Percentiles rank a stretch among this genome's conserved stretches.
These are phyloP conservation scores for Daldinia sp. DNA, from an alignment of 2,329 filamentous ascomycete species.

Conservation along the genomic window DNA sequence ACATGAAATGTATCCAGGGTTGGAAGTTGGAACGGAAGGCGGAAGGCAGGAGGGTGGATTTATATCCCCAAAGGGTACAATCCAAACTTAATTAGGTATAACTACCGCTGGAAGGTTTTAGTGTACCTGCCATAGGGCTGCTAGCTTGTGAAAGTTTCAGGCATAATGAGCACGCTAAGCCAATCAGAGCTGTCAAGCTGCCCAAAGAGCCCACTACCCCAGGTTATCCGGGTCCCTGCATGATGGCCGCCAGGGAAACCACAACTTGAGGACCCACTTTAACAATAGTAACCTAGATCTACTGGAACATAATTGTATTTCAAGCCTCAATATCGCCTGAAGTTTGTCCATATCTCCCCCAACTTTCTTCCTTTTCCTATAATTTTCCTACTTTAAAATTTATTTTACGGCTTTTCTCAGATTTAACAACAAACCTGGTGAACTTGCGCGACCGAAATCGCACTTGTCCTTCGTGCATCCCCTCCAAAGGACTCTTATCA, in stretches of 20 bases:
- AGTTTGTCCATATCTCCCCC: neutral
- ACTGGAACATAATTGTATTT: neutral
- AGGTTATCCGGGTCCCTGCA: neutral
- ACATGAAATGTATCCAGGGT: no score
- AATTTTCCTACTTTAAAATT: neutral
- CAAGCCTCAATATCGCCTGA: neutral
- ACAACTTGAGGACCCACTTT: neutral
- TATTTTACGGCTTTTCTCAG: neutral
- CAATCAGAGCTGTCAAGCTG: neutral
- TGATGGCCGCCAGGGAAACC: neutral
- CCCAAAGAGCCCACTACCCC: neutral
- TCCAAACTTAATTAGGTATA: neutral
- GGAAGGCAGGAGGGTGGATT: neutral
- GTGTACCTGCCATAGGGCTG: neutral
- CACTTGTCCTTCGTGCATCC: neutral
- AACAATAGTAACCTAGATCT: no score
- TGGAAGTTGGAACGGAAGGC: no score
- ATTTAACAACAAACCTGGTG: neutral
- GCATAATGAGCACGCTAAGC: neutral
- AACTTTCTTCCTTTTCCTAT: neutral
- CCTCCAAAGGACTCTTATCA: neutral
- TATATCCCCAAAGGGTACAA: neutral
- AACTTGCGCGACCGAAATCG: neutral
- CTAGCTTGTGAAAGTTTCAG: neutral
- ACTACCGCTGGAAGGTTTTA: neutral